Percentiles rank a stretch among this genome's conserved stretches.
These are phyloP conservation scores for Kazachstania taianensis DNA, from an alignment of 805 yeast genomes.

Conservation along the genomic window DNA sequence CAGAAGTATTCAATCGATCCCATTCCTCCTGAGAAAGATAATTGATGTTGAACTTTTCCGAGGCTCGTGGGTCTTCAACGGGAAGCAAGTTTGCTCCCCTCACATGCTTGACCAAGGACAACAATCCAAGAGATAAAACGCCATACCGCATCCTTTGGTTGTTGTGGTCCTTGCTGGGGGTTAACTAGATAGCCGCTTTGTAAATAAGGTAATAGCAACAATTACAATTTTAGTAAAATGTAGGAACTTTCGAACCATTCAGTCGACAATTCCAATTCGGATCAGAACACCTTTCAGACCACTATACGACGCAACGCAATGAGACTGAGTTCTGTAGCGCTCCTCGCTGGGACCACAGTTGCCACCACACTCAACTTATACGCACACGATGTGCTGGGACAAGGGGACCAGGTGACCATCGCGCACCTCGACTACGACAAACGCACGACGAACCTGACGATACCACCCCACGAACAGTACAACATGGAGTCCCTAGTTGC, in stretches of 20 bases:
- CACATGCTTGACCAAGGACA: too few relatives aligned
- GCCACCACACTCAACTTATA: not conserved
- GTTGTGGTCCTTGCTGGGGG: too few relatives aligned
- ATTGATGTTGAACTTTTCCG: slow-evolving; percentile 13
- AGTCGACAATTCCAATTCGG: too few relatives aligned
- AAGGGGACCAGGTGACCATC: not conserved
- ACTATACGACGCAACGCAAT: too few relatives aligned
- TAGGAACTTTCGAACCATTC: too few relatives aligned
- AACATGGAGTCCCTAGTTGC: not conserved
- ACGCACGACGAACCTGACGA: not conserved
- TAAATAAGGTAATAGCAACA: not conserved
- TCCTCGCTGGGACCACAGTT: not conserved
- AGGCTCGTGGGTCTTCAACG: slow-evolving; percentile 13
- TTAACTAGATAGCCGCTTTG: too few relatives aligned
- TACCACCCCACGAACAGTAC: not conserved
- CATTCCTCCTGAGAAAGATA: slow-evolving; percentile 14
- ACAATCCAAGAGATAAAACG: too few relatives aligned
- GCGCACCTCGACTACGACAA: not conserved
- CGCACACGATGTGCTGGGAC: not conserved
- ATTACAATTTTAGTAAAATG: too few relatives aligned
- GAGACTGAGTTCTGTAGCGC: too few relatives aligned
- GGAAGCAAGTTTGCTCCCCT: slow-evolving; percentile 11
- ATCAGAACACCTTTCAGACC: too few relatives aligned
- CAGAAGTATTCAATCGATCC: slow-evolving; percentile 8
- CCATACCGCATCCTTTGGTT: too few relatives aligned